Evolutionary conservation across 768 basidiomycete genomes (phyloP), one percentile per base, ranked within the genome.

Genomic region (Leucocoprinus sp.): DNA sequence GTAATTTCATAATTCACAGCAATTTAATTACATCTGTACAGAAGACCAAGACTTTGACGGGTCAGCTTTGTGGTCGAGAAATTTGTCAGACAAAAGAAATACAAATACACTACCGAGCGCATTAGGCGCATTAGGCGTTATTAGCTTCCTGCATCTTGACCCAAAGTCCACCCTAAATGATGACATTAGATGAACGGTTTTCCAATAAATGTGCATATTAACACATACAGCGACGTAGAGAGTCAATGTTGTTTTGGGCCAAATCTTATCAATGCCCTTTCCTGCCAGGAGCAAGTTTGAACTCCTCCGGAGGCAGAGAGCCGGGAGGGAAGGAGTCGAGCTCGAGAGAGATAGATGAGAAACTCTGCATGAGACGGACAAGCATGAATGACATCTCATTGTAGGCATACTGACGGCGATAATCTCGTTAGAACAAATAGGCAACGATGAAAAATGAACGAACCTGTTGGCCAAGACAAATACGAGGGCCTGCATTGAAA

Each of bases 311-410:
- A 9, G 75, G 73, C 5, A 59, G 62, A 2, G 69, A 65, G 11
- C 65, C 70, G 0, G 68, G 66, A 0, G 71, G 72, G 42, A 70
- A 65, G 0, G 76, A 68, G 1, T 67, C 67, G 8, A 63, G 59
- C 22, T 70, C 74, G 8, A 82, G 64, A 4, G 61, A 57, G 34
- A 83, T 61, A 0, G 65, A 64, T 0, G 65, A 63, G 59, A 82
- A 82, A 31, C 62, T 64, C 55, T 84, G 82, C n/a, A 83, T 60
- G 21, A 84, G 65, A 2, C 78, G 71, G 44, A 84, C 69, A 41
- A 83, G 57, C 57, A 82, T 67, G 62, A 80, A 82, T 1, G 80
- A 81, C 60, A 77, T 75, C 50, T 76, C 76, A 49, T 76, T 74
- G 52, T 76, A 76, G 0, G 75, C 76, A 45, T 76, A 76, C 74